These are phyloP conservation scores for Cornus controversa DNA, from an alignment of 148 eudicot genomes.

Conservation along the genomic window DNA sequence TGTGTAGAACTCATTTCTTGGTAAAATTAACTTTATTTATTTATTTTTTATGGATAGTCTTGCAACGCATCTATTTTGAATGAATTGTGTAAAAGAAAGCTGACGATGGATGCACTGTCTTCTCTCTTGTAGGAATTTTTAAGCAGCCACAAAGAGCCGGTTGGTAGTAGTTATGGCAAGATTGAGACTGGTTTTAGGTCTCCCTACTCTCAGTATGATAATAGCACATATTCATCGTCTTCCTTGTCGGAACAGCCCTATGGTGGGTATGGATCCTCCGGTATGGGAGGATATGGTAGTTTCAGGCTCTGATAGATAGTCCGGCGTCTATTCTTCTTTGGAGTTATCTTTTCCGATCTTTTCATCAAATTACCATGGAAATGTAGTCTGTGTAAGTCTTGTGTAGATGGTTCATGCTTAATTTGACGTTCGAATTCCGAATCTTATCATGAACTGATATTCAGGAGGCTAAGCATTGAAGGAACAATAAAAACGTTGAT, in stretches of 20 bases:
- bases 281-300: slow-evolving; percentile 54
- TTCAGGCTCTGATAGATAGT: slow-evolving; percentile 38
- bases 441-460: neutral
- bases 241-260: slow-evolving; percentile 50
- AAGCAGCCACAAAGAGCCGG: slow-evolving; percentile 47
- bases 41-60: no score
- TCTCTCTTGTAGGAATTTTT: slow-evolving; percentile 55
- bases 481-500: neutral
- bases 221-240: slow-evolving; percentile 40
- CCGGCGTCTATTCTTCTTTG: neutral
- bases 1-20: neutral
- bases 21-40: neutral
- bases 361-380: neutral
- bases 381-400: slow-evolving; percentile 2
- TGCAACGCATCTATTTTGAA: neutral
- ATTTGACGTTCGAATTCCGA: neutral
- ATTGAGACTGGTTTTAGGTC: slow-evolving; percentile 51
- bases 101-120: neutral
- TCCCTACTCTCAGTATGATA: slow-evolving; percentile 47
- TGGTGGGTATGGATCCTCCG: slow-evolving; percentile 60
- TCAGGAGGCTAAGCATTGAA: neutral
- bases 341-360: neutral
- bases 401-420: neutral
- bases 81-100: neutral
- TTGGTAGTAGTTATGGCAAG: slow-evolving; percentile 46